Conservation (phyloP, 1,139 yeast species). For the Blastobotrys serpentis region DNA sequence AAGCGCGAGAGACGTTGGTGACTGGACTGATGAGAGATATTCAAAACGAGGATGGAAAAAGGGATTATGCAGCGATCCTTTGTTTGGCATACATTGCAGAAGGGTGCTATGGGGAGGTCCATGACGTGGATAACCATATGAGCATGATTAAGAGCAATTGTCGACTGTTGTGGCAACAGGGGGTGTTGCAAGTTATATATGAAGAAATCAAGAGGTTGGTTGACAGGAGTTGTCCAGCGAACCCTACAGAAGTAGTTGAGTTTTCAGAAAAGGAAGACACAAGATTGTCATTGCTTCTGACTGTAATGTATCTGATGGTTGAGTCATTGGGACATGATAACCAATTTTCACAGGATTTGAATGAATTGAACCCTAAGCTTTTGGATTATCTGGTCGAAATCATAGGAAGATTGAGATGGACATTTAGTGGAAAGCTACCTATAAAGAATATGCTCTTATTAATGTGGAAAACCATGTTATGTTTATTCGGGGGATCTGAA, state of each 20-base stretch:
- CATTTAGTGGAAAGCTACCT: slow-evolving; percentile 30
- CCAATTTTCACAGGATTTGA: slow-evolving; percentile 33
- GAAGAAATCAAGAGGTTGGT: slow-evolving; percentile 21
- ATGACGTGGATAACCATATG: slow-evolving; percentile 42
- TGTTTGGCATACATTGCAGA: slow-evolving; percentile 40
- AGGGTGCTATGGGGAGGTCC: slow-evolving; percentile 44
- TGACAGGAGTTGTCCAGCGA: slow-evolving; percentile 25
- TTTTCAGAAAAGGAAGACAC: slow-evolving; percentile 23
- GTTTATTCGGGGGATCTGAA: slow-evolving; percentile 62
- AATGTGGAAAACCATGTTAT: slow-evolving; percentile 56
- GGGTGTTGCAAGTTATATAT: slow-evolving; percentile 27
- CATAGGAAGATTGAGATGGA: slow-evolving; percentile 70
- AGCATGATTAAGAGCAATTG: slow-evolving; percentile 38
- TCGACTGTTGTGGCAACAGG: slow-evolving; percentile 27
- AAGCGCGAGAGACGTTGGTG: slow-evolving; percentile 11
- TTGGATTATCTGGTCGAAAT: slow-evolving; percentile 49
- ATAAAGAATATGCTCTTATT: slow-evolving; percentile 51
- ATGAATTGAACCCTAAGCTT: slow-evolving; percentile 39
- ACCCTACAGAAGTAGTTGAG: slow-evolving; percentile 16
- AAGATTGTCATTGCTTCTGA: slow-evolving; percentile 46
- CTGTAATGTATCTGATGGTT: slow-evolving; percentile 54
- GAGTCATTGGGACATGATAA: slow-evolving; percentile 36
- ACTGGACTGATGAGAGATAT: slow-evolving; percentile 11
- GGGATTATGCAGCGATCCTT: background rate
- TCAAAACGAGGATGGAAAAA: background rate